phyloP scores from a whole-genome alignment of 257 asterid genomes.

The Solanum medicagineum region DNA sequence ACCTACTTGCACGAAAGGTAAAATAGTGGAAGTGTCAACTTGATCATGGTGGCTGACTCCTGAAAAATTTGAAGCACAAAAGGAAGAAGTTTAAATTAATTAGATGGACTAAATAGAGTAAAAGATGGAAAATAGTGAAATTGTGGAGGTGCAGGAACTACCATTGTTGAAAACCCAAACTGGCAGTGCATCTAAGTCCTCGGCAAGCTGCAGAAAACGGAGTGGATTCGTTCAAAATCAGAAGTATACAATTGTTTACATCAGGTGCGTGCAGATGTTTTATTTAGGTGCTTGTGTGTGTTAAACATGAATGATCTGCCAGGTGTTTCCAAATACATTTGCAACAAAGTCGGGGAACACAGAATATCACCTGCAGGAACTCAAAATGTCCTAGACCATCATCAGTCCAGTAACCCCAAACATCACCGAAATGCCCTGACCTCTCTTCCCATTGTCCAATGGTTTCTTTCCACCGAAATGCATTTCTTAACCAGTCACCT shows the following conservation, averaged over 20 bases:
- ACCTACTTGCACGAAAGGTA: conserved; percentile 69
- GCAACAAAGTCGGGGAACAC: neutral
- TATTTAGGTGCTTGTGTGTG: neutral
- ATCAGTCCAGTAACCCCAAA: conserved; percentile 97
- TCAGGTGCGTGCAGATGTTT: neutral
- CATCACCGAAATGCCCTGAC: conserved; percentile 96
- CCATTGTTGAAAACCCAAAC: conserved; percentile 98
- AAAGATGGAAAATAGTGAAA: neutral
- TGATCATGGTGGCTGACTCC: conserved; percentile 90
- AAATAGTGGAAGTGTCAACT: conserved; percentile 56
- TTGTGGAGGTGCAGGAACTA: conserved; percentile 8
- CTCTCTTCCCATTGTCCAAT: conserved; percentile 96
- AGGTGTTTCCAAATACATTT: neutral
- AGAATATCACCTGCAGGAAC: conserved; percentile 64
- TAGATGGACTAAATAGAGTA: neutral
- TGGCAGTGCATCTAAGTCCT: conserved; percentile 81
- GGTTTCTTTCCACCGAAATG: conserved; percentile 96
- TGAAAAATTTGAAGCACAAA: conserved; percentile 15
- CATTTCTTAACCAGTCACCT: conserved; percentile 86
- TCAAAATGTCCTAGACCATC: conserved; percentile 88
- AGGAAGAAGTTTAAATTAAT: neutral
- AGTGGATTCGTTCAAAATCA: neutral
- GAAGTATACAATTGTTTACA: neutral
- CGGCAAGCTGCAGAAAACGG: conserved; percentile 66
- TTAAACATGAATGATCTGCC: neutral